Conservation (phyloP, 352 stramenopile species). For the Pythium volutum region DNA sequence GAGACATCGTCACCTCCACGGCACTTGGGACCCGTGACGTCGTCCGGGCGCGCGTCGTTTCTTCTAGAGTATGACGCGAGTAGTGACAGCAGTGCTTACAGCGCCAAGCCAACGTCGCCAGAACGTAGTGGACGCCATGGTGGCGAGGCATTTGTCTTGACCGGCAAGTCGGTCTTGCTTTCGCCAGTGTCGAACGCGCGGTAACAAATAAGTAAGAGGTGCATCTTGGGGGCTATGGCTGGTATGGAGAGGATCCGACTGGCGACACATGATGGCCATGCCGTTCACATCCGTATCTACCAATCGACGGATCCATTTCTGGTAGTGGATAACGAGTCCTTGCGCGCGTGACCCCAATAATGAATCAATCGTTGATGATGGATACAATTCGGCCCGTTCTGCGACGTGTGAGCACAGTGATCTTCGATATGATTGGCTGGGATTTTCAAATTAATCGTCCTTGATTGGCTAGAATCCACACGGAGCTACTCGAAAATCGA, state of each 20-base stretch:
- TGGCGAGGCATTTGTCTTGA: slow-evolving; percentile 9
- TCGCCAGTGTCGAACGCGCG: background rate
- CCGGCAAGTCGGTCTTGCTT: background rate
- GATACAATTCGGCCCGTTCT: too few relatives aligned
- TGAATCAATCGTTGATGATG: too few relatives aligned
- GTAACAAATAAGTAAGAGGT: background rate
- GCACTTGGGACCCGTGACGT: background rate
- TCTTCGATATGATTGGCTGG: too few relatives aligned
- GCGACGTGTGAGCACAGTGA: too few relatives aligned
- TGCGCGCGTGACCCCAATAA: too few relatives aligned
- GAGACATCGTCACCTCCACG: background rate
- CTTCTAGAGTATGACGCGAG: background rate
- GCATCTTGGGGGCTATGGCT: background rate
- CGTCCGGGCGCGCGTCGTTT: background rate
- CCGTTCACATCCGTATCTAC: too few relatives aligned
- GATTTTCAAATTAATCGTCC: too few relatives aligned
- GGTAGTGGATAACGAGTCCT: too few relatives aligned
- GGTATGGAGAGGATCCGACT: too few relatives aligned
- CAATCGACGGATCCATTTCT: too few relatives aligned
- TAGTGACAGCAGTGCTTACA: background rate
- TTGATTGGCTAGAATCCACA: background rate
- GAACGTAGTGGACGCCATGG: background rate
- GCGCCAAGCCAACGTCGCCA: background rate
- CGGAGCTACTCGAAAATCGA: too few relatives aligned
- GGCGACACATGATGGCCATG: too few relatives aligned